A percentile compares a stretch with the other conserved stretches of the same genome.
These are phyloP conservation scores for Allium fistulosum DNA, from an alignment of 106 monocot genomes.

Conservation along the genomic window DNA sequence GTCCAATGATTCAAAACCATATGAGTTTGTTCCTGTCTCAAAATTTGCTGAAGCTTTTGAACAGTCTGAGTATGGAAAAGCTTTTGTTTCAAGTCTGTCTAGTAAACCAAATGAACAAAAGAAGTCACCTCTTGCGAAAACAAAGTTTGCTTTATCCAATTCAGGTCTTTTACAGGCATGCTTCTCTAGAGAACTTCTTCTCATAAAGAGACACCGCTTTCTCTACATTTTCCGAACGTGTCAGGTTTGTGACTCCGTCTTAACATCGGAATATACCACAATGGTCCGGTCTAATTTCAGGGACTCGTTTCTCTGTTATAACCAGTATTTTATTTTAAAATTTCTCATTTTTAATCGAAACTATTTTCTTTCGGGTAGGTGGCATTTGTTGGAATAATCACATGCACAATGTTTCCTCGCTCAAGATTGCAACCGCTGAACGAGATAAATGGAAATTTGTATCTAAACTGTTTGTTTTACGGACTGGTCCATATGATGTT, in stretches of 20 bases:
- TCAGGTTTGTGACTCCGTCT: constrained; percentile 13
- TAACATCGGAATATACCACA: no score
- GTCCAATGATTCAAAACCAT: constrained; percentile 25
- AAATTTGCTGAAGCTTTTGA: constrained; percentile 21
- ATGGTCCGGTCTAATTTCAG: neutral
- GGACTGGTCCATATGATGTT: constrained; percentile 39
- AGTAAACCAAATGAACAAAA: constrained; percentile 7
- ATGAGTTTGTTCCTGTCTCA: constrained; percentile 23
- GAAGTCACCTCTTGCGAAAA: constrained; percentile 18
- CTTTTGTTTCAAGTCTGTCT: constrained; percentile 11
- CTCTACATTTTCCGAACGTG: constrained; percentile 42
- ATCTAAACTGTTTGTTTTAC: constrained; percentile 39
- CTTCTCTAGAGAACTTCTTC: constrained; percentile 35
- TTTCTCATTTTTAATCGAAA: neutral
- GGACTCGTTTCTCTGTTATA: neutral
- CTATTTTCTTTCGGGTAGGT: constrained; percentile 16
- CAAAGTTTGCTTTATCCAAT: constrained; percentile 31
- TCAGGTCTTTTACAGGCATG: constrained; percentile 25
- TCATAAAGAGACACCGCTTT: constrained; percentile 31
- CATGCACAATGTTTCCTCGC: constrained; percentile 32
- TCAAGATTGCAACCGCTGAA: constrained; percentile 36
- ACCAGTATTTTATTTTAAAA: neutral
- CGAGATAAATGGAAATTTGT: constrained; percentile 37
- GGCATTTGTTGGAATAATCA: constrained; percentile 34
- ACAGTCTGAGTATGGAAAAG: constrained; percentile 26